Evolutionary conservation across 768 basidiomycete species (phyloP), one percentile per base, ranked within the genome.

Genomic region (Phanerodontia chrysosporium): DNA sequence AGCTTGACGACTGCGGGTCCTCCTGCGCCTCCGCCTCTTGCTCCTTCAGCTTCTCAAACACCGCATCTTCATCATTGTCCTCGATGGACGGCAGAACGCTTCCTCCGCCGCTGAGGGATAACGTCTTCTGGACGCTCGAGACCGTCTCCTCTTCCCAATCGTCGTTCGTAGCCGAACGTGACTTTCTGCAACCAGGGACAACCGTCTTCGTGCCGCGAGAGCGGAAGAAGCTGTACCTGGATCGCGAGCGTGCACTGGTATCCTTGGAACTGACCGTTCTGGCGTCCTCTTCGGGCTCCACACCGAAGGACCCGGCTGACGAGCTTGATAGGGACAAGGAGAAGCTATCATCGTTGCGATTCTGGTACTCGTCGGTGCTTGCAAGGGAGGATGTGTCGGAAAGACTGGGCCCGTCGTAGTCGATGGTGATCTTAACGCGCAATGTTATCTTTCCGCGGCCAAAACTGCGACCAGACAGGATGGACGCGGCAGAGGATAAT

Each of bases 341-440:
- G 32, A 75, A 74, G 53, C 81, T 81, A 65, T 86, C 86, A 57
- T 76, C 79, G 64, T 86, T 87, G 48, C 66, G 55, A 45, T 80
- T 75, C 48, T 77, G 76, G 74, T 85, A 86, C 63, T 92, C 89
- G 45, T 95, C 90, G 67, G 87, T 66, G 69, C 91, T 92, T 22
- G 81, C 83, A 18, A 95, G 74, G 9, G 92, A 95, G 10, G 84
- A 85, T 1, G 93, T 91, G 64, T 97, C 95, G 9, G 92, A 94
- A 58, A 97, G 78, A 72, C 89, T 91, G 14, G 89, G 92, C 0
- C 92, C 92, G 70, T 97, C 95, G 65, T 93, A 95, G 61, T 95
- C 94, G 61, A 95, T 85, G 9, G 78, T 77, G 44, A 98, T 85
- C 46, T 86, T 79, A 35, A 97, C 83, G 9, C 83, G 80, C 16